Evolutionary conservation across 1,284 basidiomycete species (phyloP), one percentile per base, ranked within the genome.

Genomic region (Ganoderma leucocontextum): DNA sequence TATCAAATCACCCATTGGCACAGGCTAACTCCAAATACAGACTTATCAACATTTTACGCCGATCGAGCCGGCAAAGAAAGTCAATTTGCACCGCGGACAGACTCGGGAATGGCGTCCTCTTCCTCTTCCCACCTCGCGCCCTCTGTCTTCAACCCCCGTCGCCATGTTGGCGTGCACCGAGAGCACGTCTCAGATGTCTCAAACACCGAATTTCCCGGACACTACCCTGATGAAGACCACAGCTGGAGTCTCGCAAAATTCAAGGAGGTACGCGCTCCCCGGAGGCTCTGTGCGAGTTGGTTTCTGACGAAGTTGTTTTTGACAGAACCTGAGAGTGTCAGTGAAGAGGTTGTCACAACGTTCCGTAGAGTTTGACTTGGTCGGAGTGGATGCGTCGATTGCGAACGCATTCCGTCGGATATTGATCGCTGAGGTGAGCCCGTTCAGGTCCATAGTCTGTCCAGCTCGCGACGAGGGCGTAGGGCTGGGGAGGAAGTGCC

Each of bases 331-430:
- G 66, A 84, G 85, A 74, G 88, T 96, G 9, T 86, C 89, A 60
- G 86, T 97, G 39, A 90, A 93, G 72, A 86, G 92, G 61, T 82
- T 97, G 52, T 96, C 95, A 3, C 87, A 92, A 58, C 87, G 91
- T 3, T 91, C 92, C 4, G 89, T 98, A 72, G 97, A 99, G 76
- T 97, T 99, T 79, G 97, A 99, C 82, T 83, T 99, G 36, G 89
- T 99, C 67, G 97, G 98, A 9, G 93, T 99, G 39, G 98, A 99
- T 81, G 95, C 98, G 0, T 94, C 94, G 38, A 94, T 99, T 64
- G 96, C 98, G 35, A 99, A 99, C 79, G 96, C 97, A 0, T 89
- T 98, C 73, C 88, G 98, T 55, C 85, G 97, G 68, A 94, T 97
- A 65, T 85, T 99, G 77, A 95, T 99, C 63, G 94, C 98, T 35